phyloP scores from a whole-genome alignment of 106 monocot species.

The Iris macrosiphon region DNA sequence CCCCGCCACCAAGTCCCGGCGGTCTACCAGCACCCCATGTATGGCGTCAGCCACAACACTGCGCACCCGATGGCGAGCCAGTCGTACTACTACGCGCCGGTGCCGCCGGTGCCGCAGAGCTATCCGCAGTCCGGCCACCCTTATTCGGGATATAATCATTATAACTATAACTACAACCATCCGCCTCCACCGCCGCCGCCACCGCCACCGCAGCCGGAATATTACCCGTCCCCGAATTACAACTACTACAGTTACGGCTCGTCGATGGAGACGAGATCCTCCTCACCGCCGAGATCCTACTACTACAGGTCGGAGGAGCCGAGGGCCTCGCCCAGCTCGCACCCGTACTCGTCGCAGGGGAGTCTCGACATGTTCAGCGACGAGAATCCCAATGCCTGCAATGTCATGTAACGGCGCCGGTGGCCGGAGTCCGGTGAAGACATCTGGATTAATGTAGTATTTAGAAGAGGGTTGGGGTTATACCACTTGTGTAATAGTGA shows the following conservation, averaged over 20 bases:
- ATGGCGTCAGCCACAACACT: conserved; percentile 41
- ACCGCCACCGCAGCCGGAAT: background rate
- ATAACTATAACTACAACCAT: no score
- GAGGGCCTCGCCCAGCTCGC: no score
- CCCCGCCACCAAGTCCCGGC: no score
- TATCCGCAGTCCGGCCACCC: conserved; percentile 7
- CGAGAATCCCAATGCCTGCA: conserved; percentile 62
- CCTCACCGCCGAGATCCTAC: conserved; percentile 3
- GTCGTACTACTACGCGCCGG: conserved; percentile 17
- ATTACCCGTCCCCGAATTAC: background rate
- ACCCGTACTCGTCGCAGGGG: conserved; percentile 14
- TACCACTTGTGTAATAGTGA: no score
- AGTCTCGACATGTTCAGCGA: conserved; percentile 53
- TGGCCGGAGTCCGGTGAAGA: no score
- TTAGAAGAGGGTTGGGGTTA: no score
- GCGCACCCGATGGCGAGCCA: conserved; percentile 33
- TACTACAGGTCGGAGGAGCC: conserved; percentile 5
- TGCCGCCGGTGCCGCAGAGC: background rate
- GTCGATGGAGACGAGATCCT: no score
- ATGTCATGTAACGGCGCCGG: conserved; percentile 53
- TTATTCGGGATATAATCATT: no score
- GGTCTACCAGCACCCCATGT: conserved; percentile 14
- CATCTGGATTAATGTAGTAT: no score
- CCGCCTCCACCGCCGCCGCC: no score
- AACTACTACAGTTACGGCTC: background rate